A percentile compares a stretch with the other conserved stretches of the same genome.
Evolutionary conservation across 805 yeast species (phyloP).

Genomic region (Cyberlindnera xylosilytica): DNA sequence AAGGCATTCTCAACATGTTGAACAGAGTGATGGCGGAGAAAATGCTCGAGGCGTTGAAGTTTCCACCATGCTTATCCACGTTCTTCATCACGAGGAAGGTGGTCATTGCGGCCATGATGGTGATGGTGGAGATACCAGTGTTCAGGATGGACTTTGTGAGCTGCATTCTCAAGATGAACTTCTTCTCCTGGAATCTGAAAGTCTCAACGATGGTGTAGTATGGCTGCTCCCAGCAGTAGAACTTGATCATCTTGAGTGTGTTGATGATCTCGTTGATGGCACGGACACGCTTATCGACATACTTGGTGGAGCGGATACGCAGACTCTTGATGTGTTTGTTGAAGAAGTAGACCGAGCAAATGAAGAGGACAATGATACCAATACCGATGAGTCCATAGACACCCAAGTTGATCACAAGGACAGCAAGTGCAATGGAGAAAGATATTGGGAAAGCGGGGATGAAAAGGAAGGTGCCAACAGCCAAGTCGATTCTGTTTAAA

Average conservation of each 20-base stretch:
- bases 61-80: constrained; percentile 30
- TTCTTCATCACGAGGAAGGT: constrained; percentile 60
- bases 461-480: constrained; percentile 66
- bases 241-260: constrained; percentile 79
- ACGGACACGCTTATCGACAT: constrained; percentile 75
- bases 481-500: constrained; percentile 74
- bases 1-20: constrained; percentile 56
- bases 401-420: constrained; percentile 68
- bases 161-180: constrained; percentile 58
- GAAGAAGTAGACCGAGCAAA: constrained; percentile 38
- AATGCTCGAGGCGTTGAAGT: constrained; percentile 54
- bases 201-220: constrained; percentile 54
- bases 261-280: constrained; percentile 75
- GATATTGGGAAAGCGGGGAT: constrained; percentile 62
- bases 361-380: constrained; percentile 45
- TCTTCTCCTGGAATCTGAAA: constrained; percentile 61
- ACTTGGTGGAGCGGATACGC: constrained; percentile 55
- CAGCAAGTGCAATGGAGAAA: constrained; percentile 56
- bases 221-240: constrained; percentile 89
- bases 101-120: constrained; percentile 57
- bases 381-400: constrained; percentile 71
- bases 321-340: constrained; percentile 51
- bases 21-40: constrained; percentile 72
- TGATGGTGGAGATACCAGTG: constrained; percentile 57
- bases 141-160: constrained; percentile 58